phyloP scores from a whole-genome alignment of 805 yeast species.

The Pichia deserticola region DNA sequence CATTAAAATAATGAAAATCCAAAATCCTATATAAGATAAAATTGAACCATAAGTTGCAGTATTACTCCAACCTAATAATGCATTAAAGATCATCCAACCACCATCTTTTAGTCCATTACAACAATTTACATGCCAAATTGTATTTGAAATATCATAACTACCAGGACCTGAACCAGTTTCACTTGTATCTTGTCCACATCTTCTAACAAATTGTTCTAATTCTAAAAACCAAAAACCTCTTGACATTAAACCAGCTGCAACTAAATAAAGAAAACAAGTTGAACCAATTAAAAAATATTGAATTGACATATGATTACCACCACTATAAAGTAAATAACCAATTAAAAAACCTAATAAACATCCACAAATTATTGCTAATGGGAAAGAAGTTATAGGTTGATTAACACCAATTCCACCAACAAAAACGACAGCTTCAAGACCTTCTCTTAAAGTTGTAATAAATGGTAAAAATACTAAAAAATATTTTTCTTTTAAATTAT shows the following conservation, averaged over 20 bases:
- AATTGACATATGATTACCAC: constrained; percentile 73
- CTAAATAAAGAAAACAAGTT: constrained; percentile 73
- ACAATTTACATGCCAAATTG: constrained; percentile 93
- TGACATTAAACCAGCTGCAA: constrained; percentile 81
- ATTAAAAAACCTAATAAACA: constrained; percentile 50
- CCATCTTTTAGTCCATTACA: constrained; percentile 93
- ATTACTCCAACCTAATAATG: constrained; percentile 89
- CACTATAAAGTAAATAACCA: constrained; percentile 62
- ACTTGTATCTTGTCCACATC: constrained; percentile 78
- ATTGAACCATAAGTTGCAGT: constrained; percentile 90
- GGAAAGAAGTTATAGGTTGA: constrained; percentile 58
- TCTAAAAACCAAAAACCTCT: constrained; percentile 90
- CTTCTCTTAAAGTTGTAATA: constrained; percentile 81
- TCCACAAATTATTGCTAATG: constrained; percentile 57
- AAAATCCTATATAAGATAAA: constrained; percentile 59
- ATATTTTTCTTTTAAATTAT: constrained; percentile 45
- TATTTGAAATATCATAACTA: constrained; percentile 67
- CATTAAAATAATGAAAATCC: constrained; percentile 47
- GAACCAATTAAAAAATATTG: constrained; percentile 67
- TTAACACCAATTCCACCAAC: constrained; percentile 82
- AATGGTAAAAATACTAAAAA: constrained; percentile 72
- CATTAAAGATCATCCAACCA: constrained; percentile 85
- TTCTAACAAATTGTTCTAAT: constrained; percentile 62
- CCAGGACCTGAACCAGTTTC: constrained; percentile 94
- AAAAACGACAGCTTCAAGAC: constrained; percentile 86